Percentiles rank a stretch among this genome's conserved stretches.
Conservation (phyloP, 306 rosid species). For the Mimosa bimucronata region DNA sequence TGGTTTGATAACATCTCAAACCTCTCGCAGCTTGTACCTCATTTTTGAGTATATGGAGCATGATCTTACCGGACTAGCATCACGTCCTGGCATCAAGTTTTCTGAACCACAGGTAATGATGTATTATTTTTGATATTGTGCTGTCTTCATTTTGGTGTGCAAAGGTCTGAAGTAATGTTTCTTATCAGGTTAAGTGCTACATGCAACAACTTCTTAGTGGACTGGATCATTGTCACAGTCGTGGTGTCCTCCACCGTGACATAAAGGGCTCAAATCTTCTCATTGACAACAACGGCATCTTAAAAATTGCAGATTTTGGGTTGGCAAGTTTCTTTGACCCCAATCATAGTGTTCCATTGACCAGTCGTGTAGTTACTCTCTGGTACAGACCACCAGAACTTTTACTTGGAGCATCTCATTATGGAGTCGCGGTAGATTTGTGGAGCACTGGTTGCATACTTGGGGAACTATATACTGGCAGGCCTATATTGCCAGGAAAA, state of each 20-base stretch:
- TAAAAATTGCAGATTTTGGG: conserved; percentile 98
- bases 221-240: conserved; percentile 85
- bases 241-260: conserved; percentile 92
- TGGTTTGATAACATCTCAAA: conserved; percentile 78
- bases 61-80: conserved; percentile 91
- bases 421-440: conserved; percentile 93
- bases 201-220: conserved; percentile 95
- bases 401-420: conserved; percentile 90
- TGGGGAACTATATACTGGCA: conserved; percentile 90
- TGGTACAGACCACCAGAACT: conserved; percentile 99
- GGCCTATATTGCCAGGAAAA: conserved; percentile 96
- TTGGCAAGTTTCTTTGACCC: conserved; percentile 86
- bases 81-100: conserved; percentile 79
- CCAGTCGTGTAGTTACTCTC: conserved; percentile 94
- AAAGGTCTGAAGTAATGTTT: conserved; percentile 34
- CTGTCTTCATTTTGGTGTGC: conserved; percentile 26
- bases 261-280: conserved; percentile 99
- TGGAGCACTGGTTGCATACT: conserved; percentile 98
- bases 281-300: conserved; percentile 71
- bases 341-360: conserved; percentile 63
- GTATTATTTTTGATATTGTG: conserved; percentile 22
- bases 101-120: conserved; percentile 82
- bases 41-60: conserved; percentile 98
- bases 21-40: conserved; percentile 89
- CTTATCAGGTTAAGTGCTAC: conserved; percentile 83